These are phyloP conservation scores for Microbotryum saponariae DNA, from an alignment of 1,284 basidiomycete genomes.

Conservation along the genomic window DNA sequence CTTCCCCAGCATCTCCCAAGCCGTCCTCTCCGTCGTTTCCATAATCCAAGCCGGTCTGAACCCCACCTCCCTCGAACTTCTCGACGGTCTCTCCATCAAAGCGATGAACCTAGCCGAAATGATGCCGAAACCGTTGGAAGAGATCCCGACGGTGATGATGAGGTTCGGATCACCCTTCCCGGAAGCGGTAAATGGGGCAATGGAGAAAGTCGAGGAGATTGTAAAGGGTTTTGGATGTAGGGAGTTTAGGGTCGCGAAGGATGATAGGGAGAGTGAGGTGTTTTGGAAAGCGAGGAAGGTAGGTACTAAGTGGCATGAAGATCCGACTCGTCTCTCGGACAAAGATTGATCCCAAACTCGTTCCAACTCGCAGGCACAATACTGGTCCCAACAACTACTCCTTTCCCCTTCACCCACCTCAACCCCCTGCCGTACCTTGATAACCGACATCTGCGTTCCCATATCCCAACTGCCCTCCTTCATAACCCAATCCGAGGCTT, in stretches of 20 bases:
- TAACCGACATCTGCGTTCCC: conserved; percentile 35
- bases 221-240: conserved; percentile 59
- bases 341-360: no score
- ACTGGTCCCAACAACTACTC: conserved; percentile 29
- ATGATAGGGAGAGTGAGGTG: conserved; percentile 60
- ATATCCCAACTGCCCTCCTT: conserved; percentile 33
- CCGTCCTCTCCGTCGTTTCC: conserved; percentile 62
- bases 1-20: conserved; percentile 47
- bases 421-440: conserved; percentile 12
- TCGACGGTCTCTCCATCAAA: conserved; percentile 48
- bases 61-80: conserved; percentile 60
- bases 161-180: conserved; percentile 9
- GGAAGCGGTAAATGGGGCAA: not conserved
- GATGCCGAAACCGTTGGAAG: conserved; percentile 54
- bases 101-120: conserved; percentile 60
- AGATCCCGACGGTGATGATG: conserved; percentile 51
- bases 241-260: conserved; percentile 59
- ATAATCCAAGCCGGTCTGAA: conserved; percentile 47
- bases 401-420: conserved; percentile 43
- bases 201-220: conserved; percentile 44
- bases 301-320: not conserved
- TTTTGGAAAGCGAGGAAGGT: conserved; percentile 75
- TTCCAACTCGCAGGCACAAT: conserved; percentile 9
- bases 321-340: no score
- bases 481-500: conserved; percentile 20